A percentile compares a stretch with the other conserved stretches of the same genome.
These are phyloP conservation scores for Exophiala aquamarina DNA, from an alignment of 2,329 filamentous ascomycete species.

Conservation along the genomic window DNA sequence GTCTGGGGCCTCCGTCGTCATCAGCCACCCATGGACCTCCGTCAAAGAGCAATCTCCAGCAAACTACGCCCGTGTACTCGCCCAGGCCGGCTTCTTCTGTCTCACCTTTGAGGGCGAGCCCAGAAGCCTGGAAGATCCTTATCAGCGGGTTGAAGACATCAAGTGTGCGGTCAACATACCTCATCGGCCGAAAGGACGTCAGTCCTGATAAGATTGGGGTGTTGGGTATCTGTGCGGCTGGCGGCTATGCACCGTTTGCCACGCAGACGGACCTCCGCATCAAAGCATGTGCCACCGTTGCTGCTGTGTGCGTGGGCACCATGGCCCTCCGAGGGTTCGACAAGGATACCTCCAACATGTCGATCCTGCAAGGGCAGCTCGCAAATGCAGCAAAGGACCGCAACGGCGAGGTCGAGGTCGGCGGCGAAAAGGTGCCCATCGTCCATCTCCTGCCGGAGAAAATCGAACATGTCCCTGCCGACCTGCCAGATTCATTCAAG, in stretches of 20 bases:
- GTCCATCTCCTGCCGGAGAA: slow-evolving; percentile 11
- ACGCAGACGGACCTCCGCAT: slow-evolving; percentile 41
- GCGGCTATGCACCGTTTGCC: slow-evolving; percentile 36
- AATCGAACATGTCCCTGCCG: slow-evolving; percentile 9
- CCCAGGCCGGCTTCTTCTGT: slow-evolving; percentile 34
- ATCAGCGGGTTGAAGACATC: slow-evolving; percentile 38
- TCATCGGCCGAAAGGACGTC: slow-evolving; percentile 26
- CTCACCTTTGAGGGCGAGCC: slow-evolving; percentile 40
- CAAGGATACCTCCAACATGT: slow-evolving; percentile 13
- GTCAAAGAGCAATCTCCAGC: slow-evolving; percentile 43
- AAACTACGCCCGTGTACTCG: slow-evolving; percentile 34
- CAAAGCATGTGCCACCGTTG: slow-evolving; percentile 38
- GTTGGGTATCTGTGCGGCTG: slow-evolving; percentile 41
- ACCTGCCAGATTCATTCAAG: slow-evolving; percentile 15
- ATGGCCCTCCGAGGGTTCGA: slow-evolving; percentile 30
- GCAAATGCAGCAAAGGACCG: slow-evolving; percentile 7
- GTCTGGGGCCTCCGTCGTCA: slow-evolving; percentile 29
- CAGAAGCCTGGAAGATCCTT: slow-evolving; percentile 39
- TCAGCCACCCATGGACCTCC: slow-evolving; percentile 34
- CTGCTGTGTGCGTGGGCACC: slow-evolving; percentile 33
- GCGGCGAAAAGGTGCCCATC: slow-evolving; percentile 13
- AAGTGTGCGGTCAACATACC: slow-evolving; percentile 38
- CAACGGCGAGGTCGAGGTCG: slow-evolving; percentile 5
- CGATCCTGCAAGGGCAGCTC: slow-evolving; percentile 7
- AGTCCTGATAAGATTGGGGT: slow-evolving; percentile 38